Evolutionary conservation across 2,329 filamentous ascomycete genomes (phyloP), one percentile per base, ranked within the genome.

Genomic region (Cladosporium sp.): DNA sequence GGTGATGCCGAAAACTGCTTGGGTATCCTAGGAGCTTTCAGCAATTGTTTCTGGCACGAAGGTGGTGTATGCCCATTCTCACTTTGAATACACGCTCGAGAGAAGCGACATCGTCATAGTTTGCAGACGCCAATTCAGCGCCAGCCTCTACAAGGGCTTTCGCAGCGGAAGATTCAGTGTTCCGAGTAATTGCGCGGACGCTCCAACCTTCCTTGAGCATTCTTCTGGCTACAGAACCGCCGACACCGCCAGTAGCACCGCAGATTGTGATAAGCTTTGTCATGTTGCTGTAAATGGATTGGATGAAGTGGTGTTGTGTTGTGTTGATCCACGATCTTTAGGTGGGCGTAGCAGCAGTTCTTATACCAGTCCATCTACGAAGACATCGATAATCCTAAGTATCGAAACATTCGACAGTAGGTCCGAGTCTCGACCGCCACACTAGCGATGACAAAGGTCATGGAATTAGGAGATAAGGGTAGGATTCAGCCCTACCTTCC

Each of bases 171-270:
- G 57, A 58, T 16, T 51, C 33, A 3, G 54, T 38, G 40, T 65
- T 63, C 14, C 62, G 55, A 7, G 63, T 64, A 16, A 65, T 58
- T 8, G 53, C 60, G 9, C 62, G 55, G 32, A 65, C 55, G 42
- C 54, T 57, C 56, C 57, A 65, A 8, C 52, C 53, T 9, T 58
- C 58, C 43, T 62, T 57, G 18, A 63, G 53, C 3, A 63, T 37
- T n/a, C 51, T 40, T 32, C 54, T 51, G 9, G 56, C 58, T 2
- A 63, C 58, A 9, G 56, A 54, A 7, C 58, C 59, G 22, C 63
- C 63, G 35, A 63, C 61, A 9, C 32, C 31, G 13, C 53, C 53
- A n/a, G 53, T 55, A 19, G 49, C 54, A 40, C 50, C 54, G 16
- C 35, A 32, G 18, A 55, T 18, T 40, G 45, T 45, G 18, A 53